Base-by-base conservation (phyloP, 108 stramenopile species). In the Cylindrotheca fusiformis region DNA sequence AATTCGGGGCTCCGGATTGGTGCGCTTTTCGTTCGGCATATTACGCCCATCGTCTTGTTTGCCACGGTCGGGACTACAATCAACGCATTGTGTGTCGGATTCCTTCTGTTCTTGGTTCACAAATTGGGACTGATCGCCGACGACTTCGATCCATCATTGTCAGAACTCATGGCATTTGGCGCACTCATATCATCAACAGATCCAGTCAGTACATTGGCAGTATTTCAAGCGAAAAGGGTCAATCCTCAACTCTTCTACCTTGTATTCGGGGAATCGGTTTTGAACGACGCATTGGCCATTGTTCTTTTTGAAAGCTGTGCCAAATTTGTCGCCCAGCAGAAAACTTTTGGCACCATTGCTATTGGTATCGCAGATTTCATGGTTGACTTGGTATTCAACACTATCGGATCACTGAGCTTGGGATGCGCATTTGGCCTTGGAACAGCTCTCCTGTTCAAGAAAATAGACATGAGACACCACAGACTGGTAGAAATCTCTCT, bases 261-360 rank as follows among this genome's bases (percentile, higher is more conserved):
- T 18, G 88, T 91, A 4, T 96, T 93, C 72, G 95, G 95, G 27
- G 95, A 96, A 77, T 71, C 68, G 23, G 91, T 87, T 12, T 55
- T 96, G 26, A 96, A 93, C 63, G 95, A 96, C 57, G 95, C 95
- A 4, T 81, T 93, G 17, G 86, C 81, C 1, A 72, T 96, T 32
- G 89, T 91, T 4, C 60, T 93, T 10, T 93, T 86, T 63, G 58
- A 87, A 8, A 71, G 86, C 1, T 77, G 85, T 33, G 45, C 71
- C 0, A 75, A 86, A 47, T 84, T 88, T 67, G 78, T 90, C 8
- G 69, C 69, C 6, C 44, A 55, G 17, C 69, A 77, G 19, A 60
- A 79, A 32, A 58, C 57, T 8, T 67, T 58, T 12, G 58, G 44
- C 4, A 70, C 73, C 18, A 63, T 87, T 6, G 69, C 48, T 2